Evolutionary conservation across 2,329 filamentous ascomycete species (phyloP), one percentile per base, ranked within the genome.

Genomic region (Pseudogymnoascus sp.): DNA sequence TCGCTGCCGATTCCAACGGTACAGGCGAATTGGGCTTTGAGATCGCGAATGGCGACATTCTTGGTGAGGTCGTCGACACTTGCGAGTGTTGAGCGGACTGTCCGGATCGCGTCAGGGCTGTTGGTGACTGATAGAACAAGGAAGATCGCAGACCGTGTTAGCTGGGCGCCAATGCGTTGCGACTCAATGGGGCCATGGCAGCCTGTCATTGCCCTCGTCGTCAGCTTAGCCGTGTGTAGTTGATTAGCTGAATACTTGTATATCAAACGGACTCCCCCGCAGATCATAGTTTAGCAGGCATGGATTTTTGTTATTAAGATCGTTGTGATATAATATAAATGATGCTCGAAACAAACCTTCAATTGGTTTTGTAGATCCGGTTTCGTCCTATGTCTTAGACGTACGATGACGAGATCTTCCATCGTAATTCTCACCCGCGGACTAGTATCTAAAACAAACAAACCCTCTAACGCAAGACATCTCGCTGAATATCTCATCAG

Each of bases 141-240:
- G 66, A 83, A 82, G 3, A 78, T 82, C 8, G 79, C 79, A 2
- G 75, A 76, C 23, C 71, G 68, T 2, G 78, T 81, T n/a, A 82
- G 71, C 2, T 78, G 78, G 2, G 76, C 77, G 57, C 78, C 76
- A 58, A 81, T 74, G 1, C 71, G 67, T 61, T 82, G 79, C 0
- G 76, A 65, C 59, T 73, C 71, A 56, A 76, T 74, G 12, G 72
- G 69, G 28, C 67, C 67, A 52, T 66, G 65, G 12, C 62, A 59
- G 56, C 63, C 62, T 62, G 65, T 68, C 13, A 18, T 63, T 57
- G 59, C 26, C 34, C 7, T 56, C 34, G 15, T 38, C 10, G 57
- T 38, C 57, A 23, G 57, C 34, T 38, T 26, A 12, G 12, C 18
- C 5, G 57, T 13, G 19, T 38, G 15, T 34, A 58, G 34, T 18